Conservation (phyloP, 2,329 filamentous ascomycete species). For the Fusarium redolens region DNA sequence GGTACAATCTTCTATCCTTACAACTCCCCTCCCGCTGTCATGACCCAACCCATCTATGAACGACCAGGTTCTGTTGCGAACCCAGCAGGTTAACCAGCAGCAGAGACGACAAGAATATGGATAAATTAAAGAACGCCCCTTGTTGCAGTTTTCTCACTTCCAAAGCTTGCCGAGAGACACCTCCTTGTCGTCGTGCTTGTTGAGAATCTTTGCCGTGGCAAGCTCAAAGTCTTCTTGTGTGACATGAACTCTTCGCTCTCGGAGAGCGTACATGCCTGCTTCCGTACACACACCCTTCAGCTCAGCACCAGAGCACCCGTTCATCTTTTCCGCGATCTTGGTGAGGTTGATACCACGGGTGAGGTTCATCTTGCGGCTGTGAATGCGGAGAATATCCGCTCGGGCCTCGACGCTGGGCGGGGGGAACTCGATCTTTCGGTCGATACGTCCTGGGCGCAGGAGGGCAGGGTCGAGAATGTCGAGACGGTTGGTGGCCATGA, state of each 20-base stretch:
- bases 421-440: constrained; percentile 98
- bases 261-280: constrained; percentile 96
- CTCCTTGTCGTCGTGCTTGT: constrained; percentile 99
- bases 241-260: constrained; percentile 95
- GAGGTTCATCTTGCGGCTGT: constrained; percentile 98
- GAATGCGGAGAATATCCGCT: constrained; percentile 97
- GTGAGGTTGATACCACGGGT: constrained; percentile 96
- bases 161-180: constrained; percentile 88
- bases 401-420: constrained; percentile 95
- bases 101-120: constrained; percentile 39
- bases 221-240: constrained; percentile 99
- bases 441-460: constrained; percentile 94
- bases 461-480: constrained; percentile 97
- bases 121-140: constrained; percentile 34
- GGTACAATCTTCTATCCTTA: constrained; percentile 52
- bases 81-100: constrained; percentile 37
- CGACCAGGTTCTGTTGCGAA: constrained; percentile 32
- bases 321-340: constrained; percentile 99
- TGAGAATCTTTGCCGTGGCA: constrained; percentile 97
- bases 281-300: constrained; percentile 99
- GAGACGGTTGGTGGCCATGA: constrained; percentile 98
- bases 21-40: constrained; percentile 47
- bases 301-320: constrained; percentile 96
- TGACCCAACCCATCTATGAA: constrained; percentile 45
- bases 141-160: constrained; percentile 51